Evolutionary conservation across 2,329 filamentous ascomycete genomes (phyloP), one percentile per base, ranked within the genome.

Genomic region (Fusarium marasasianum): DNA sequence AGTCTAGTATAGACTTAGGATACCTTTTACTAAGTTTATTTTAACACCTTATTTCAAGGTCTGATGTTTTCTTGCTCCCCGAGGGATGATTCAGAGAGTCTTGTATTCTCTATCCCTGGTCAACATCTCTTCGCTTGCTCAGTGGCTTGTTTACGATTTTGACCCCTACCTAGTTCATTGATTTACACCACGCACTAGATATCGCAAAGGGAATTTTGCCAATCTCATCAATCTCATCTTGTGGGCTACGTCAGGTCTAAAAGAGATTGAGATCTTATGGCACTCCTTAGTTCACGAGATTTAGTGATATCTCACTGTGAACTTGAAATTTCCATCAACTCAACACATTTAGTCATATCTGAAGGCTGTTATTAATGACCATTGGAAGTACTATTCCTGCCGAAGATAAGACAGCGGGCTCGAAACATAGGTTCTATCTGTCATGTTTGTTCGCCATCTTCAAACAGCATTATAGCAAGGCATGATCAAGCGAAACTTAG

Each of bases 181-280:
- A 74, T 75, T 74, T 74, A 74, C 57, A 75, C 45, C 35, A 66
- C 44, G 38, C 43, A 65, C 55, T 66, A 60, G 48, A 59, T 47
- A 59, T 73, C 60, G 35, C 48, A 10, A 43, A 50, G 31, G 35
- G 33, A 53, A 37, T 56, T 29, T 63, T 48, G 41, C 44, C 41
- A 53, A 74, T 61, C 48, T 63, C 54, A 47, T 62, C 66, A 69
- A 63, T 38, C 15, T 43, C 31, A 17, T 43, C 29, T 31, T 43
- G 24, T 24, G 29, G 31, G 18, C 24, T 43, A 24, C 33, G 45
- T 24, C 50, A 37, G 24, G 43, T 58, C 53, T 63, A 54, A 43
- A 61, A 44, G 43, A 33, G 8, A 47, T 48, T 38, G 44, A 35
- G 26, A 40, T 40, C 37, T 57, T 22, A 26, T 45, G 48, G 35